Evolutionary conservation across 345 rosid genomes (phyloP), one percentile per base, ranked within the genome.

Genomic region (Citrus reticulata): DNA sequence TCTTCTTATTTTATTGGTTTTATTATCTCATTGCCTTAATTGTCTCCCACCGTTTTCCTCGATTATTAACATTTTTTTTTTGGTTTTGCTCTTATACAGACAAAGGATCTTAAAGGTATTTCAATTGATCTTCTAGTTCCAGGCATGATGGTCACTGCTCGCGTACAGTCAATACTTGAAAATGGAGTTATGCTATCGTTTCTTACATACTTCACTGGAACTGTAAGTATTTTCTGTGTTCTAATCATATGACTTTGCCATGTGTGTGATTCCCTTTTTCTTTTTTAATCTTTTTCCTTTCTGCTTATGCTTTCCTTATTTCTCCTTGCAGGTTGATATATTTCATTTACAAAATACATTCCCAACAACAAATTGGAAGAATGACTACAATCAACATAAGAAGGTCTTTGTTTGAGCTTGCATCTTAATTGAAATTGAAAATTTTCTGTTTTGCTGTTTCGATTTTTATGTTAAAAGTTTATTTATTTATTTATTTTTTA

Each of bases 81-180:
- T 81, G 71, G 40, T 29, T 40, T 42, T 42, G 25, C 72, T 73
- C 82, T 63, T 83, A 49, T 77, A 39, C 90, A 96, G 99, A 88
- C 95, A 83, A 94, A 91, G 87, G 98, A 90, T 82, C 84, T 91
- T 77, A 93, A 84, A 84, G 97, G 99, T 70, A 87, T 96, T 79
- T 94, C 97, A 66, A 89, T 96, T 82, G 99, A 96, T 86, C 94
- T 91, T 86, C 97, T 96, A 68, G 76, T 86, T 77, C 99, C 99
- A 66, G 99, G 99, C 82, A 91, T 93, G 98, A 85, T 96, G 98
- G 91, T 96, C 79, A 93, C 86, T 83, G 91, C 97, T 67, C 91
- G 90, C 32, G 97, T 96, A 66, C 90, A 87, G 84, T 90, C 99
- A 24, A 92, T 93, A 63, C 94, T 96, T 74, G 93, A 92, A 85